These are phyloP conservation scores for Tolypocladium sp. DNA, from an alignment of 2,329 filamentous ascomycete species.

Conservation along the genomic window DNA sequence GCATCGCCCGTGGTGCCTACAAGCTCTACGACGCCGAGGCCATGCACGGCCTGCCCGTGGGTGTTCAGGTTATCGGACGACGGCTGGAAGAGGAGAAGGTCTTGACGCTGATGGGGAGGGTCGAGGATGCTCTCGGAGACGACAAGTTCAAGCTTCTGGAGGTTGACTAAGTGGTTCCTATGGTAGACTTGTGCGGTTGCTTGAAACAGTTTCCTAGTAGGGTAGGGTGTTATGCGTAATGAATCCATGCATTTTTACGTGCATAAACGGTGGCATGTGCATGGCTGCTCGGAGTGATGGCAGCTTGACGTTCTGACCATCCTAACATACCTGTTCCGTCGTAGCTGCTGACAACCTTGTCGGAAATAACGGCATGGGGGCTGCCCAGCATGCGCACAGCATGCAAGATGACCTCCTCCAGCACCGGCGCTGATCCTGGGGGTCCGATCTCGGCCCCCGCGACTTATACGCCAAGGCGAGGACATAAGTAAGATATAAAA, in stretches of 20 bases:
- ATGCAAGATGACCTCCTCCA: background rate
- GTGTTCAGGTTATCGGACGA: slow-evolving; percentile 72
- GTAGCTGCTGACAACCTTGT: background rate
- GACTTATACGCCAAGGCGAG: background rate
- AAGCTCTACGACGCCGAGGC: slow-evolving; percentile 72
- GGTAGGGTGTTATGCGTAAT: background rate
- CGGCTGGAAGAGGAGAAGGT: slow-evolving; percentile 84
- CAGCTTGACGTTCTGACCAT: background rate
- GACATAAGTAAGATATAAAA: background rate
- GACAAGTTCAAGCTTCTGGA: slow-evolving; percentile 43
- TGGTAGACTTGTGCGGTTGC: background rate
- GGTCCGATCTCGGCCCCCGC: background rate
- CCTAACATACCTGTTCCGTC: background rate
- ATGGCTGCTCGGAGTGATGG: background rate
- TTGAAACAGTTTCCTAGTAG: background rate
- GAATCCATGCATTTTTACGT: background rate
- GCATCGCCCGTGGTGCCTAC: slow-evolving; percentile 74
- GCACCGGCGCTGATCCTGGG: background rate
- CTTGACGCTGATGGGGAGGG: slow-evolving; percentile 65
- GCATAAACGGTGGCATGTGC: background rate
- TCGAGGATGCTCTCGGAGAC: slow-evolving; percentile 64
- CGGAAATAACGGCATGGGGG: background rate
- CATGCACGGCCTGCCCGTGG: slow-evolving; percentile 85
- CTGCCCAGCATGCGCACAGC: background rate
- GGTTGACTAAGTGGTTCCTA: slow-evolving; percentile 27